Evolutionary conservation across 192 early-diverging fungal genomes (phyloP), one percentile per base, ranked within the genome.

Genomic region (Paraglomus occultum): DNA sequence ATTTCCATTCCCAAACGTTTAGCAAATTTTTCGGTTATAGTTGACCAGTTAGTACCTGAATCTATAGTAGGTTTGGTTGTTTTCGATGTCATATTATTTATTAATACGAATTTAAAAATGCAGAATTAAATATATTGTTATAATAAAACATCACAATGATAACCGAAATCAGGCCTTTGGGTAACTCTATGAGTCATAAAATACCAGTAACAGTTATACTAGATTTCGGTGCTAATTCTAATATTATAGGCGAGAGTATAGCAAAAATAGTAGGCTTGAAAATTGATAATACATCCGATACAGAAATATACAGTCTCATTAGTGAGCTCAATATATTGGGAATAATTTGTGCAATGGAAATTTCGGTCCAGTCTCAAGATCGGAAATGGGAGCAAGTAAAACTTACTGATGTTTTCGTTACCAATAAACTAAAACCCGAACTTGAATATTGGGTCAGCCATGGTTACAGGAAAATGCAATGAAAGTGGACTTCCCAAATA

Each of bases 41-140:
- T 60, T 60, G 14, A 60, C 23, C 1, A 42, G 58, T 40, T 60
- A 42, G 58, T 1, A 42, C 17, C 17, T 55, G 53, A 59, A 8
- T 59, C 6, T 59, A 40, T n/a, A 40, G 57, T 50, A 50, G 48
- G 9, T 11, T 42, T 60, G 40, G 23, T 38, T 9, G 43, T 42
- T 55, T 15, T 55, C 23, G 53, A 55, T 55, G 38, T 5, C 52
- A 54, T 63, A 63, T 63, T 63, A 63, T 63, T 63, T 63, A 63
- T 63, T 63, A 63, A 63, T 63, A 46, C 58, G 8, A 0, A 60
- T 8, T 62, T 46, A 44, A 63, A 63, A 60, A 17, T 60, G n/a
- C 57, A 60, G 6, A 20, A 60, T 60, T 60, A 60, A 60, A 60
- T 60, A 60, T 60, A 60, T 38, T 20, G 40, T 60, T 9, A 60